Evolutionary conservation across 257 asterid genomes (phyloP).

Genomic region (Jaltomata sinuosa): DNA sequence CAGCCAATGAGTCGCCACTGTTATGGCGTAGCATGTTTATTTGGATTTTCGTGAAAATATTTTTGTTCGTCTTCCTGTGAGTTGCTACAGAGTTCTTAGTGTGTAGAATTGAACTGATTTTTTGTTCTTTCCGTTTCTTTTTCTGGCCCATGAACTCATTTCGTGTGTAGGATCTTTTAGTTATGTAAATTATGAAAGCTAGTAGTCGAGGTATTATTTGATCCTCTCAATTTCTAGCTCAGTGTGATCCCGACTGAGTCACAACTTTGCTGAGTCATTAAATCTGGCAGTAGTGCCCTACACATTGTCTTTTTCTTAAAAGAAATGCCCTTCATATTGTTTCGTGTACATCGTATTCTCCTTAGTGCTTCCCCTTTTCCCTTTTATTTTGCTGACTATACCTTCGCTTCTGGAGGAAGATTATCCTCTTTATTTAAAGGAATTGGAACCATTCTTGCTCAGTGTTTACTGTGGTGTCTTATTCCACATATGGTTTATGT

Average conservation of each 20-base stretch:
- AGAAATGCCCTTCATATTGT: neutral
- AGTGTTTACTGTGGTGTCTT: neutral
- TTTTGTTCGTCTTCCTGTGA: neutral
- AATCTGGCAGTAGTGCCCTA: neutral
- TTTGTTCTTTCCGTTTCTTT: neutral
- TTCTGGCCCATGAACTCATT: neutral
- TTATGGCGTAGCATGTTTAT: neutral
- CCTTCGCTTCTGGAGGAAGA: neutral
- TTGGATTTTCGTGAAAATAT: neutral
- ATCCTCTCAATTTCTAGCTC: neutral
- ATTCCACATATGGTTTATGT: neutral
- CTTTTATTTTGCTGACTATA: neutral
- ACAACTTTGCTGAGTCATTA: neutral
- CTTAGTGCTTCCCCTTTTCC: neutral
- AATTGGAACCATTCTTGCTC: neutral
- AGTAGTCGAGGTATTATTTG: neutral
- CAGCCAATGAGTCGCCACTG: neutral
- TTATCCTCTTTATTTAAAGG: neutral
- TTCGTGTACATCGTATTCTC: neutral
- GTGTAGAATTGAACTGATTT: neutral
- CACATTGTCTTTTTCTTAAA: neutral
- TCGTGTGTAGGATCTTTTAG: neutral
- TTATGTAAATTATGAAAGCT: neutral
- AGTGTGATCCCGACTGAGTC: neutral
- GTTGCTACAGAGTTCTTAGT: neutral